A percentile compares a stretch with the other conserved stretches of the same genome.
These are phyloP conservation scores for Pythium graminicola DNA, from an alignment of 352 stramenopile species.

Conservation along the genomic window DNA sequence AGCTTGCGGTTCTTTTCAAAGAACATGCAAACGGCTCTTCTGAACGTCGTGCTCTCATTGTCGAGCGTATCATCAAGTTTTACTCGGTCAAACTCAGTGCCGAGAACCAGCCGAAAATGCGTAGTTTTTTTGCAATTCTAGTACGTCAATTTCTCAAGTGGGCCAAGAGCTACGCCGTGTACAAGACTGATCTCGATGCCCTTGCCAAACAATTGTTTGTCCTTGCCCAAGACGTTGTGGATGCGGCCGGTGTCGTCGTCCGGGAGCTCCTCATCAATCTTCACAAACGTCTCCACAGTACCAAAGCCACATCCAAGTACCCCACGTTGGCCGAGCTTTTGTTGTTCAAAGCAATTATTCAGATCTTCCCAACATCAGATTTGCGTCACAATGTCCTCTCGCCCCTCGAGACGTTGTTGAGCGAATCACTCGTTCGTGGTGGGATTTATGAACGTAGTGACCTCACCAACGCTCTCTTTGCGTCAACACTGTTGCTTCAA, in stretches of 20 bases:
- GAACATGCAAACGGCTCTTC: conserved; percentile 76
- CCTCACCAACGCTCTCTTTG: conserved; percentile 75
- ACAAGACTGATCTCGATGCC: conserved; percentile 71
- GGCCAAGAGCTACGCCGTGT: conserved; percentile 62
- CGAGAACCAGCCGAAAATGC: conserved; percentile 93
- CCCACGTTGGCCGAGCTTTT: conserved; percentile 86
- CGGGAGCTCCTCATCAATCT: conserved; percentile 88
- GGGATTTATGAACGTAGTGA: conserved; percentile 68
- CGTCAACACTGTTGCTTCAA: conserved; percentile 55
- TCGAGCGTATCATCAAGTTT: conserved; percentile 89
- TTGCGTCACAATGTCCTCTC: conserved; percentile 92
- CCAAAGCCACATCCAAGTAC: conserved; percentile 75
- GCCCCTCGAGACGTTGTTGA: conserved; percentile 87
- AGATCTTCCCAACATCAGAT: conserved; percentile 94
- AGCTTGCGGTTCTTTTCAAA: conserved; percentile 86
- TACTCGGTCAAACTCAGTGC: conserved; percentile 93
- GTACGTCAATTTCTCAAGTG: conserved; percentile 91
- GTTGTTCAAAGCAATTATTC: conserved; percentile 79
- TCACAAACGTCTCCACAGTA: conserved; percentile 82
- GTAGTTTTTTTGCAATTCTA: conserved; percentile 95
- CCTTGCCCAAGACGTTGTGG: conserved; percentile 87
- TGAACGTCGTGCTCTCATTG: conserved; percentile 73
- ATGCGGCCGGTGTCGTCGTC: conserved; percentile 84
- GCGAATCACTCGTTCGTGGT: conserved; percentile 82
- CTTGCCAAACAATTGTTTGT: conserved; percentile 82